Percentiles rank a stretch among this genome's conserved stretches.
phyloP scores from a whole-genome alignment of 2,329 filamentous ascomycete species.

The Fusarium globosum region DNA sequence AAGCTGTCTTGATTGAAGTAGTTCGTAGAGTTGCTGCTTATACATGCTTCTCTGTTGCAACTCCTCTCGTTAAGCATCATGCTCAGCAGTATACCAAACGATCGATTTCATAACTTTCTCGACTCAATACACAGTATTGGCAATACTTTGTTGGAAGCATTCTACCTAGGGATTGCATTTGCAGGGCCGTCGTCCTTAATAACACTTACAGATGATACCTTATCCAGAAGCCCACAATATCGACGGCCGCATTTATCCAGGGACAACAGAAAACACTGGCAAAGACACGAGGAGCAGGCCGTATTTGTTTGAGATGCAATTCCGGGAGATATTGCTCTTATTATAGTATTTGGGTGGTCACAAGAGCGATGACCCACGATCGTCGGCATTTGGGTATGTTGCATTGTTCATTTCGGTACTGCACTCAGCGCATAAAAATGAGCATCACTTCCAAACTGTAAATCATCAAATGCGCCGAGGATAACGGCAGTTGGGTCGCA shows the following conservation, averaged over 20 bases:
- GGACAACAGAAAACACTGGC: background rate
- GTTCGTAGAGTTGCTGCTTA: too few relatives aligned
- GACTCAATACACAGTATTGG: too few relatives aligned
- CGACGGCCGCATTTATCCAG: background rate
- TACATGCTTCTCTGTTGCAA: too few relatives aligned
- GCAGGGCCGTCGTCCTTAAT: background rate
- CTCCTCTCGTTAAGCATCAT: too few relatives aligned
- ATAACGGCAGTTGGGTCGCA: accelerated
- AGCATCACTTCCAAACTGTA: background rate
- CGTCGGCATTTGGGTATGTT: background rate
- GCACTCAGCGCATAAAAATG: background rate
- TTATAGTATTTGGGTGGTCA: too few relatives aligned
- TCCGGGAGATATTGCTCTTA: background rate
- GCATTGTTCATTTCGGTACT: background rate
- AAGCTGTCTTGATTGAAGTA: too few relatives aligned
- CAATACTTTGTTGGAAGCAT: too few relatives aligned
- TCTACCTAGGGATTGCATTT: background rate
- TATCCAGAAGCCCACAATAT: background rate
- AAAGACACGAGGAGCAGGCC: background rate
- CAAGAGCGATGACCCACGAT: background rate
- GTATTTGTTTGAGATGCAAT: background rate
- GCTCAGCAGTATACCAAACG: background rate
- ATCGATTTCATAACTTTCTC: background rate
- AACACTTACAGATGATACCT: background rate
- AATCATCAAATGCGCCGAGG: background rate